Percentiles rank a stretch among this genome's conserved stretches.
Evolutionary conservation across 345 rosid genomes (phyloP).

Genomic region (Salix purpurea): DNA sequence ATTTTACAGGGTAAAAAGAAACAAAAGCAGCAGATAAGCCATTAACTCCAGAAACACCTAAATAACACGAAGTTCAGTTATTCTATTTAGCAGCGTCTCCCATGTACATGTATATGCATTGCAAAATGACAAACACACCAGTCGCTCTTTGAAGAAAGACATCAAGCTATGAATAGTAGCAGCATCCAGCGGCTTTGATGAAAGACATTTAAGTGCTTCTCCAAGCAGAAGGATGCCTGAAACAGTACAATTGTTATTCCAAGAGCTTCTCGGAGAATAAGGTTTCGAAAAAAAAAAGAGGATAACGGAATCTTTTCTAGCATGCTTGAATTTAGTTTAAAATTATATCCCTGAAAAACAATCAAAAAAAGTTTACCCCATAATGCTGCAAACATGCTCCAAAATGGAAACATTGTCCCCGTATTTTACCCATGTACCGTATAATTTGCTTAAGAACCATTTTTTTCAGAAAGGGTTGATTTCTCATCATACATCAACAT

Average conservation of each 20-base stretch:
- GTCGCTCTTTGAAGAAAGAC: slow-evolving; percentile 58
- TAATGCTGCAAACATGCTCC: neutral
- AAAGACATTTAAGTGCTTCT: slow-evolving; percentile 50
- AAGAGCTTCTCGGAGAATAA: neutral
- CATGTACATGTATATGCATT: neutral
- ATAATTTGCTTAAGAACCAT: neutral
- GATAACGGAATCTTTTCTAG: neutral
- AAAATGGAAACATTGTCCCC: neutral
- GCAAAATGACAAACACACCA: slow-evolving; percentile 53
- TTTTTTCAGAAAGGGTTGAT: neutral
- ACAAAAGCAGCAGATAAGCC: too few relatives aligned
- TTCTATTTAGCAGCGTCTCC: neutral
- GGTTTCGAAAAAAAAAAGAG: too few relatives aligned
- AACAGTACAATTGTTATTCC: neutral
- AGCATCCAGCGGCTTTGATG: slow-evolving; percentile 51
- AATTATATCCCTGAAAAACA: neutral
- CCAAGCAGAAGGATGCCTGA: slow-evolving; percentile 81
- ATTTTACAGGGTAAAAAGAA: too few relatives aligned
- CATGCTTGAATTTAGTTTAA: neutral
- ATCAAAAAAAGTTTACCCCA: neutral
- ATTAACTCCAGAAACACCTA: neutral
- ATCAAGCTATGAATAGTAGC: slow-evolving; percentile 55
- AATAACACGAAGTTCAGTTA: neutral
- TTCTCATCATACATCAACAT: neutral
- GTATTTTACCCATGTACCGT: neutral